These are phyloP conservation scores for Monosporozyma yasuniensis DNA, from an alignment of 805 yeast species.

Conservation along the genomic window DNA sequence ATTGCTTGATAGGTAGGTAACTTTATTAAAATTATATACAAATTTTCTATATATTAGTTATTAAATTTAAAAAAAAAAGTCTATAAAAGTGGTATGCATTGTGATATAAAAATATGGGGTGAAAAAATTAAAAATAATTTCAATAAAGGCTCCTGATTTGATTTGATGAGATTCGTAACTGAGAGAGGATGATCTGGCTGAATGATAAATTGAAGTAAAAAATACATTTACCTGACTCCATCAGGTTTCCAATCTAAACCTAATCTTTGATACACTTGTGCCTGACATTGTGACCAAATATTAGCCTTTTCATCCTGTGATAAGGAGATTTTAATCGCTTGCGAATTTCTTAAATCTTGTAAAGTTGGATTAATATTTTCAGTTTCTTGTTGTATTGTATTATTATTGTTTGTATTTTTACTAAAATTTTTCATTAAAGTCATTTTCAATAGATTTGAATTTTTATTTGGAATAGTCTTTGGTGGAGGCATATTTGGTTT, in stretches of 20 bases:
- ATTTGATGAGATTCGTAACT: no score
- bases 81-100: background rate
- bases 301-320: slow-evolving; percentile 48
- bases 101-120: background rate
- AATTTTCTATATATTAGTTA: background rate
- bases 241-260: slow-evolving; percentile 56
- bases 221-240: slow-evolving; percentile 14
- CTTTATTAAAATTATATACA: background rate
- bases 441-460: slow-evolving; percentile 22
- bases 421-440: slow-evolving; percentile 26
- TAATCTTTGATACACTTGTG: slow-evolving; percentile 45
- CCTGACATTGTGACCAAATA: slow-evolving; percentile 59
- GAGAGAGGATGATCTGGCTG: no score
- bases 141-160: no score
- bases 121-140: background rate
- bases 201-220: background rate
- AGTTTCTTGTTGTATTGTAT: background rate
- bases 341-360: background rate
- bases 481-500: slow-evolving; percentile 32
- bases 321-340: slow-evolving; percentile 24
- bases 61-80: background rate
- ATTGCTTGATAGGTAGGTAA: no score
- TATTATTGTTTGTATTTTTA: background rate
- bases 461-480: slow-evolving; percentile 17
- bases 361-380: background rate